Percentiles rank a stretch among this genome's conserved stretches.
These are phyloP conservation scores for Monosporascus sp. DNA, from an alignment of 2,329 filamentous ascomycete species.

Conservation along the genomic window DNA sequence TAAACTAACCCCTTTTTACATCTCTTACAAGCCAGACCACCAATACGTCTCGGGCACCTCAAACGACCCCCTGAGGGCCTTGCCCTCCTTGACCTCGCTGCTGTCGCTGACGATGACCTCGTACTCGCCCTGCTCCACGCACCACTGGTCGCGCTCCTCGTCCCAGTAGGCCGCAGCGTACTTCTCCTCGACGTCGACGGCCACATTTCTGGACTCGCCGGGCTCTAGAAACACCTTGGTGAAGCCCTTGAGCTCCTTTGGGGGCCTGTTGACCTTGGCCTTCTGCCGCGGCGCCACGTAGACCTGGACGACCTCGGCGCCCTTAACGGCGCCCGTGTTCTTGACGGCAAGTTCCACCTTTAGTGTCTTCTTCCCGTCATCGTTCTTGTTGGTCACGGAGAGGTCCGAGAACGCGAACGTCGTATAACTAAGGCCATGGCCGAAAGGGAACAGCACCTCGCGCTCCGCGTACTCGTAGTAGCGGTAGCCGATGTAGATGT, in stretches of 20 bases:
- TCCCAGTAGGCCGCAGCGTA: slow-evolving; percentile 67
- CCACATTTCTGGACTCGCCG: slow-evolving; percentile 52
- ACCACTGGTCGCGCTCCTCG: slow-evolving; percentile 60
- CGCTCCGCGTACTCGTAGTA: slow-evolving; percentile 70
- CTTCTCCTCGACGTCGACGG: slow-evolving; percentile 55
- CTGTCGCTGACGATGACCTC: slow-evolving; percentile 56
- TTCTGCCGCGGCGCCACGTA: slow-evolving; percentile 49
- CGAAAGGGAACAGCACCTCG: slow-evolving; percentile 68
- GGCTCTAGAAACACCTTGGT: slow-evolving; percentile 57
- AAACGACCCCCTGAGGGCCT: slow-evolving; percentile 47
- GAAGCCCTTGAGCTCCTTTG: slow-evolving; percentile 62
- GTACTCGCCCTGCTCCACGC: slow-evolving; percentile 60
- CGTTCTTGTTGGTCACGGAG: slow-evolving; percentile 38
- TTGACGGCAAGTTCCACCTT: slow-evolving; percentile 46
- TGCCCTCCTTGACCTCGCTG: slow-evolving; percentile 41
- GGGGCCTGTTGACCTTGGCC: slow-evolving; percentile 47
- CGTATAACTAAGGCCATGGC: slow-evolving; percentile 75
- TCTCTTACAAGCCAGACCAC: slow-evolving; percentile 56
- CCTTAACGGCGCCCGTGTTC: slow-evolving; percentile 53
- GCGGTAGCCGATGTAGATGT: slow-evolving; percentile 74
- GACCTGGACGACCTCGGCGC: slow-evolving; percentile 53
- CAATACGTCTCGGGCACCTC: slow-evolving; percentile 56
- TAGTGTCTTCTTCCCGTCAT: slow-evolving; percentile 27
- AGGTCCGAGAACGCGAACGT: slow-evolving; percentile 55
- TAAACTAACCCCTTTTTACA: background rate